phyloP scores from a whole-genome alignment of 768 basidiomycete genomes.

The Calocera viscosa region DNA sequence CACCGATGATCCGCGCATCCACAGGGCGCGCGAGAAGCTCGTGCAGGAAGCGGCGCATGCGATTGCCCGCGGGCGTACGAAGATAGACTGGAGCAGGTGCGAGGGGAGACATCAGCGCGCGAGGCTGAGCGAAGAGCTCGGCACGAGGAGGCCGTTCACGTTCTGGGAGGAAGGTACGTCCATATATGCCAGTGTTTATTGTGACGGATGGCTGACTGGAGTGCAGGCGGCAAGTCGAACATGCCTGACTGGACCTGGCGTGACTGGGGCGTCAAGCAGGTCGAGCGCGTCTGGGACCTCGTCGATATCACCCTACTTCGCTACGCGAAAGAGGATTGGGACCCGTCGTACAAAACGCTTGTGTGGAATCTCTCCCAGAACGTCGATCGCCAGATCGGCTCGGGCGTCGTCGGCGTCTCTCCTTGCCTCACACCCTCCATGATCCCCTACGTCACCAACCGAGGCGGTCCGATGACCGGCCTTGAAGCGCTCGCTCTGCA shows the following conservation, averaged over 20 bases:
- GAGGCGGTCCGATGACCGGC: constrained; percentile 91
- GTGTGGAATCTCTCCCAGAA: constrained; percentile 98
- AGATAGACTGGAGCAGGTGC: constrained; percentile 79
- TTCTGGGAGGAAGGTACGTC: constrained; percentile 79
- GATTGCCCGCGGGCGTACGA: constrained; percentile 49
- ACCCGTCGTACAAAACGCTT: constrained; percentile 81
- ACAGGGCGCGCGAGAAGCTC: constrained; percentile 74
- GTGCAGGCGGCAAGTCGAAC: constrained; percentile 64
- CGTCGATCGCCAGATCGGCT: constrained; percentile 80
- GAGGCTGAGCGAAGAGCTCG: constrained; percentile 69
- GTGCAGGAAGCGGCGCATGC: constrained; percentile 54
- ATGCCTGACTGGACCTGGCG: constrained; percentile 84
- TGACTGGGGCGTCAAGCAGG: constrained; percentile 86
- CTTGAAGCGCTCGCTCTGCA: constrained; percentile 88
- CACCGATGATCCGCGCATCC: constrained; percentile 82
- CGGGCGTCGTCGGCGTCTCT: constrained; percentile 68
- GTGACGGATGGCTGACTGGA: neutral
- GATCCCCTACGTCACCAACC: constrained; percentile 93
- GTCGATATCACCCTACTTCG: constrained; percentile 85
- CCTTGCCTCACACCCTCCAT: constrained; percentile 91
- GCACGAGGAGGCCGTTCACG: constrained; percentile 73
- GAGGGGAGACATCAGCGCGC: constrained; percentile 85
- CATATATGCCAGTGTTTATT: constrained; percentile 7
- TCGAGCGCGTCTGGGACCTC: constrained; percentile 89
- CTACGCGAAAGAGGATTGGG: constrained; percentile 64